Base-by-base conservation (phyloP, 2,329 filamentous ascomycete species). In the Arthrobotrys conoides region DNA sequence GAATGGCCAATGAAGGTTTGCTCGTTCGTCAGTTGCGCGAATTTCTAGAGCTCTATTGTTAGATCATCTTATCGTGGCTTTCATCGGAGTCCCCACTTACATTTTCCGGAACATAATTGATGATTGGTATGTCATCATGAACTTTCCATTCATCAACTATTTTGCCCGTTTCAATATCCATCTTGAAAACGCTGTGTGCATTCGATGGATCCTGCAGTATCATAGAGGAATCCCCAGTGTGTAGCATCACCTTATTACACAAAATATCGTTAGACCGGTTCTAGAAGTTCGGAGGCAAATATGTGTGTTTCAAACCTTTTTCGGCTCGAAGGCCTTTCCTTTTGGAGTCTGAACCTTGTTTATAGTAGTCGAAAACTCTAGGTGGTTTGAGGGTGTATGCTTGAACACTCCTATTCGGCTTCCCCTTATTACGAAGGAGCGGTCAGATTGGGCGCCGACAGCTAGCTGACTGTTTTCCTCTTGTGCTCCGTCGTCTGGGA, bases 401-500 rank as follows among this genome's bases (percentile, higher is more conserved):
- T 96, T 98, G 89, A 99, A 99, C 48, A 99, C 96, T 69, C 96
- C 96, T 84, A 99, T 99, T 88, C 98, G 97, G 82, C 94, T 96
- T 36, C 96, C 96, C 80, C 96, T 92, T 51, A 99, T 94, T 71
- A 99, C 96, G 82, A 98, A 99, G 0, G 96, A 98, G 76, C 96
- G 90, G 84, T 99, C 96, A 81, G 97, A 92, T 85, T 97, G 98
- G 86, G 97, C 97, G 71, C 96, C 96, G 65, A 99, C 96, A 12
- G 96, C 96, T 68, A 99, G 88, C 83, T 96, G 93, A 1, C 94
- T 96, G 87, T 98, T 99, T 44, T 81, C 80, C 18, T 73, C 75
- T 84, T 93, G 89, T 82, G 96, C 94, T 49, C 91, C 92, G 81
- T 96, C 92, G 67, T 91, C 87, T 4, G 89, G 89, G 44, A 81